Evolutionary conservation across 371 early-diverging fungal genomes (phyloP).

Genomic region (Funneliformis caledonium): DNA sequence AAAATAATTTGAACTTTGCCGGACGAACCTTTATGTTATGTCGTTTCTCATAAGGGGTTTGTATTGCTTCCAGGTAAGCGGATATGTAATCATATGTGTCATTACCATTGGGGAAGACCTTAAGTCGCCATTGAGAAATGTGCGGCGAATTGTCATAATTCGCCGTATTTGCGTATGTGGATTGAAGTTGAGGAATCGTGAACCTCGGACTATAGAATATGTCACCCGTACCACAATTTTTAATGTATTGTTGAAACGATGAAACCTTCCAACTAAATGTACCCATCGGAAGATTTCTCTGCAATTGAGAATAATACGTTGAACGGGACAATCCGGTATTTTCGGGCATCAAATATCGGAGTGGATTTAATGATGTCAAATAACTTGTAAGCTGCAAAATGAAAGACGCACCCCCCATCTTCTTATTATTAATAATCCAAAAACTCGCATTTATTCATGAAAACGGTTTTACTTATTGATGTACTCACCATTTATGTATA

Average conservation of each 20-base stretch:
- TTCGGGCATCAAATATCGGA: background rate
- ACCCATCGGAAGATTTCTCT: background rate
- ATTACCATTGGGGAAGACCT: slow-evolving; percentile 31
- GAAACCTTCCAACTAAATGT: slow-evolving; percentile 16
- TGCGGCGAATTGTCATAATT: background rate
- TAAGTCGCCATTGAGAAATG: slow-evolving; percentile 11
- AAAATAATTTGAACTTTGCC: background rate
- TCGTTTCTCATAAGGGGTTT: slow-evolving; percentile 34
- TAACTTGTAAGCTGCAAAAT: background rate
- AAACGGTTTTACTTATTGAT: no score
- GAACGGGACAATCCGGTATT: background rate
- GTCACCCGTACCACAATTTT: background rate
- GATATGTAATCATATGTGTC: slow-evolving; percentile 16
- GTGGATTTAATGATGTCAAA: background rate
- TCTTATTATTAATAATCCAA: no score
- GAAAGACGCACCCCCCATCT: no score
- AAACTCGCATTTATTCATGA: no score
- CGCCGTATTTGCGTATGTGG: background rate
- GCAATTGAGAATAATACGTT: background rate
- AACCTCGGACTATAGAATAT: slow-evolving; percentile 12
- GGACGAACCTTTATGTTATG: slow-evolving; percentile 21
- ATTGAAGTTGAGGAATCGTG: background rate
- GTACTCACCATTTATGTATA: no score
- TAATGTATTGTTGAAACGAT: slow-evolving; percentile 4
- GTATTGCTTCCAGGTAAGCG: slow-evolving; percentile 31